Evolutionary conservation across 176 grass and related monocot species (phyloP).

Genomic region (Luzula sylvatica): DNA sequence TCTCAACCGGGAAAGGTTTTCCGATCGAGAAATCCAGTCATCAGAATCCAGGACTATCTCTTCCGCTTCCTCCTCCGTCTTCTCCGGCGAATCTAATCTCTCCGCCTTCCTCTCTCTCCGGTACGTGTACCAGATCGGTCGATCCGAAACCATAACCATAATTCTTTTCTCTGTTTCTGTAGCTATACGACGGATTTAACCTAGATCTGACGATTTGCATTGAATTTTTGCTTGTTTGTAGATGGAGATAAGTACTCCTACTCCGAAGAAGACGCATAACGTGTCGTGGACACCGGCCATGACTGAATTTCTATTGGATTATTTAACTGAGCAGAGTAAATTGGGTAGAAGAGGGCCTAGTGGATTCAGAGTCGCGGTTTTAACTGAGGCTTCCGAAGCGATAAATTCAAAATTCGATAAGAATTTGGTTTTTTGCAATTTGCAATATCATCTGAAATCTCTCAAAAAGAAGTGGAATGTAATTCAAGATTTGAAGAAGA

Average conservation of each 20-base stretch:
- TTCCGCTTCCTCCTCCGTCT: no score
- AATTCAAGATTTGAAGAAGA: conserved; percentile 2
- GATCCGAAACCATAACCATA: no score
- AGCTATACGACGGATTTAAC: no score
- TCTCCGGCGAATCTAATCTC: no score
- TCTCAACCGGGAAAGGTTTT: no score
- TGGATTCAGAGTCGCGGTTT: background rate
- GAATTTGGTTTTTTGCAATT: conserved; percentile 5
- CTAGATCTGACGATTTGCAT: no score
- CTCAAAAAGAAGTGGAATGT: background rate
- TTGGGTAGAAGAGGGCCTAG: background rate
- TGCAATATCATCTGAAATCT: conserved; percentile 7
- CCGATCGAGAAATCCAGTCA: no score
- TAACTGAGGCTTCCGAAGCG: background rate
- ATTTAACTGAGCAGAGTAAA: background rate
- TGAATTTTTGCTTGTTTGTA: background rate
- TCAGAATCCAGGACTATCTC: no score
- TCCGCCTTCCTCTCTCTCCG: no score
- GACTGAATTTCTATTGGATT: conserved; percentile 6
- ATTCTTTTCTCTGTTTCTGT: no score
- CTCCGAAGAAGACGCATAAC: conserved; percentile 1
- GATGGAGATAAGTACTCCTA: background rate
- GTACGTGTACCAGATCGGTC: no score
- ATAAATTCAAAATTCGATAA: conserved; percentile 8
- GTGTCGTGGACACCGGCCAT: conserved; percentile 1